These are phyloP conservation scores for Colletotrichum musae DNA, from an alignment of 2,329 filamentous ascomycete species.

Conservation along the genomic window DNA sequence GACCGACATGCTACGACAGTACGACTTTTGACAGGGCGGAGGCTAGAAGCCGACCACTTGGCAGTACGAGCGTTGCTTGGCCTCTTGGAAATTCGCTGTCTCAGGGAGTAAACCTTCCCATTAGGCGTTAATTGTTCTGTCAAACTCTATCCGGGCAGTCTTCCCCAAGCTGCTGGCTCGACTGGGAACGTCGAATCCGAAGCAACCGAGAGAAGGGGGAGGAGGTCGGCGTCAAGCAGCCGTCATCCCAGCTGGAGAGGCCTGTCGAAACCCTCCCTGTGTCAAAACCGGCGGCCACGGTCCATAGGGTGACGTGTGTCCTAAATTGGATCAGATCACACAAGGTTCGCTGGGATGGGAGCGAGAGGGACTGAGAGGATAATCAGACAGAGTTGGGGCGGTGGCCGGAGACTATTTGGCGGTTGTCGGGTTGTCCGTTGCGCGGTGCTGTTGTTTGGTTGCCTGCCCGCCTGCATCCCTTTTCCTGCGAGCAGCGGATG, in stretches of 20 bases:
- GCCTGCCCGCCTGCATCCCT: no score
- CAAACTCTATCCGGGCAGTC: conserved; percentile 27
- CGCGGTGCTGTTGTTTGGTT: neutral
- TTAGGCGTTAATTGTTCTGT: conserved; percentile 5
- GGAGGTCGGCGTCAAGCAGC: conserved; percentile 12
- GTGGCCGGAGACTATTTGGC: neutral
- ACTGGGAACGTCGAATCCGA: conserved; percentile 9
- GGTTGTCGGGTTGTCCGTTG: conserved; percentile 16
- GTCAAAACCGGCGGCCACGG: conserved; percentile 27
- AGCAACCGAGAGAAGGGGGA: conserved; percentile 5
- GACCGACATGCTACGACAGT: conserved; percentile 6
- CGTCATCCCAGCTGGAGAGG: conserved; percentile 18
- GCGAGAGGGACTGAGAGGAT: conserved; percentile 17
- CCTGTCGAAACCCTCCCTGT: conserved; percentile 38
- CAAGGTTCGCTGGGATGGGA: conserved; percentile 31
- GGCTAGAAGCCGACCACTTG: conserved; percentile 18
- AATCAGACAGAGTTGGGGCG: conserved; percentile 25
- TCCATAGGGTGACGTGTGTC: conserved; percentile 29
- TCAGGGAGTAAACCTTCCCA: conserved; percentile 32
- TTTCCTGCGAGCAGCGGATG: no score
- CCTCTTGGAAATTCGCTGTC: conserved; percentile 22
- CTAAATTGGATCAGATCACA: conserved; percentile 19
- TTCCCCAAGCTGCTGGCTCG: neutral
- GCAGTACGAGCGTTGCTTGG: conserved; percentile 20
- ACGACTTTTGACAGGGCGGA: conserved; percentile 22